These are phyloP conservation scores for Coemansia erecta DNA, from an alignment of 192 early-diverging fungal species.

Conservation along the genomic window DNA sequence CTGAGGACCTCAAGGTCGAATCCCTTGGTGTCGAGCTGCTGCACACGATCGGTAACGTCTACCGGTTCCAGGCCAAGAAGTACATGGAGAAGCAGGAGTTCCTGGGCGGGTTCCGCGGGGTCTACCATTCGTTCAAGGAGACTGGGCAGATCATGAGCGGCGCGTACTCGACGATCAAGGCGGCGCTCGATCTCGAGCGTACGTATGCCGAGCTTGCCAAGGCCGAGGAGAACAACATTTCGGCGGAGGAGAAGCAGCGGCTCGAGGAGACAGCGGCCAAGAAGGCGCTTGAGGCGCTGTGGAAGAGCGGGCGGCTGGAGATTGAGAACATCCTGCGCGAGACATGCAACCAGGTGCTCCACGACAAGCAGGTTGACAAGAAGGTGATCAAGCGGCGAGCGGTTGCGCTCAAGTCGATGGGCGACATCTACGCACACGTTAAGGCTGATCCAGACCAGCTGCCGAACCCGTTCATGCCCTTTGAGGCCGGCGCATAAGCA, in stretches of 20 bases:
- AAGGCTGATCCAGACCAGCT: conserved; percentile 57
- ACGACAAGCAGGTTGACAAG: conserved; percentile 62
- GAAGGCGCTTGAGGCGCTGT: conserved; percentile 86
- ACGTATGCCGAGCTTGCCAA: conserved; percentile 86
- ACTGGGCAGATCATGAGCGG: conserved; percentile 90
- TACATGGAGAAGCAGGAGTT: conserved; percentile 67
- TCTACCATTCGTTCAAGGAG: conserved; percentile 75
- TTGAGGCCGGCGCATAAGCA: conserved; percentile 14
- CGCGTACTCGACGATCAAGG: conserved; percentile 87
- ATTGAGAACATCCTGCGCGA: conserved; percentile 90
- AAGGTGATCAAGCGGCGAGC: conserved; percentile 65
- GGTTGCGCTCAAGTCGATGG: conserved; percentile 80
- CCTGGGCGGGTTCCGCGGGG: conserved; percentile 66
- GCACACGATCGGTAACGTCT: conserved; percentile 91
- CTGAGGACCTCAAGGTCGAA: conserved; percentile 84
- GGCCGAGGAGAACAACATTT: conserved; percentile 81
- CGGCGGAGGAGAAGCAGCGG: conserved; percentile 62
- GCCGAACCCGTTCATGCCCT: conserved; percentile 39
- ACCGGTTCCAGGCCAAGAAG: conserved; percentile 85
- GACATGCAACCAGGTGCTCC: conserved; percentile 83
- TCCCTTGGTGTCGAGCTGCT: conserved; percentile 91
- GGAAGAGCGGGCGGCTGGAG: conserved; percentile 92
- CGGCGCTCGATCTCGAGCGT: conserved; percentile 90
- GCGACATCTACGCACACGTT: conserved; percentile 77
- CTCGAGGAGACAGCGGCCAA: conserved; percentile 69